phyloP scores from a whole-genome alignment of 352 stramenopile species.

The Globisporangium cylindrosporum region DNA sequence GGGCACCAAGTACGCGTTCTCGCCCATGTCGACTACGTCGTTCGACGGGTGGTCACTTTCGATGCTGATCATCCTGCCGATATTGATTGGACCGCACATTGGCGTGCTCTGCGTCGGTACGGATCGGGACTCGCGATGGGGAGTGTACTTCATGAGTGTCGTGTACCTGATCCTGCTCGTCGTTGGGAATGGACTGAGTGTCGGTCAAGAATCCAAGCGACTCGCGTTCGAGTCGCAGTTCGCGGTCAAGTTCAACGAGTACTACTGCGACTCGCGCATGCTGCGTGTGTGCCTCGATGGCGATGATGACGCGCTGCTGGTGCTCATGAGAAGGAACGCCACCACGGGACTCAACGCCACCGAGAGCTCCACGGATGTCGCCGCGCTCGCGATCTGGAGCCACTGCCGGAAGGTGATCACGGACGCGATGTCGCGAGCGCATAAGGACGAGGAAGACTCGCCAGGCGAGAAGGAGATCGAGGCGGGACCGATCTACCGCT shows the following conservation, averaged over 20 bases:
- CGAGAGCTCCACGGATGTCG: no score
- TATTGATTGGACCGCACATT: not conserved
- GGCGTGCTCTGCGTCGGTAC: not conserved
- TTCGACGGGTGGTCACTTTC: not conserved
- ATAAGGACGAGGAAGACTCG: not conserved
- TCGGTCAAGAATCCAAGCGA: not conserved
- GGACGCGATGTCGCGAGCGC: not conserved
- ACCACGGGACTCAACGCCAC: not conserved
- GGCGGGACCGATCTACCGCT: not conserved
- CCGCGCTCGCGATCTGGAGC: not conserved
- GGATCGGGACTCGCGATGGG: not conserved
- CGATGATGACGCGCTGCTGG: not conserved
- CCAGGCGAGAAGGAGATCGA: not conserved
- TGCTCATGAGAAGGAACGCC: not conserved
- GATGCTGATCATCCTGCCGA: not conserved
- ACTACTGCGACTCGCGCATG: conserved; percentile 10
- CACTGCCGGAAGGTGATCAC: not conserved
- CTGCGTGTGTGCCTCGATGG: conserved; percentile 4
- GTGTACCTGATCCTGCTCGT: conserved; percentile 9
- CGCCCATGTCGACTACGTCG: not conserved
- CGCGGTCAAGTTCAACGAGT: conserved; percentile 12
- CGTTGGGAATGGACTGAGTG: conserved; percentile 1
- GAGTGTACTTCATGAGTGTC: not conserved
- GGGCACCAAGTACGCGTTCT: conserved; percentile 5
- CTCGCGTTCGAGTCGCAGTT: conserved; percentile 2